Evolutionary conservation across 2,329 filamentous ascomycete species (phyloP), one percentile per base, ranked within the genome.

Genomic region (Zasmidium citrigriseum): DNA sequence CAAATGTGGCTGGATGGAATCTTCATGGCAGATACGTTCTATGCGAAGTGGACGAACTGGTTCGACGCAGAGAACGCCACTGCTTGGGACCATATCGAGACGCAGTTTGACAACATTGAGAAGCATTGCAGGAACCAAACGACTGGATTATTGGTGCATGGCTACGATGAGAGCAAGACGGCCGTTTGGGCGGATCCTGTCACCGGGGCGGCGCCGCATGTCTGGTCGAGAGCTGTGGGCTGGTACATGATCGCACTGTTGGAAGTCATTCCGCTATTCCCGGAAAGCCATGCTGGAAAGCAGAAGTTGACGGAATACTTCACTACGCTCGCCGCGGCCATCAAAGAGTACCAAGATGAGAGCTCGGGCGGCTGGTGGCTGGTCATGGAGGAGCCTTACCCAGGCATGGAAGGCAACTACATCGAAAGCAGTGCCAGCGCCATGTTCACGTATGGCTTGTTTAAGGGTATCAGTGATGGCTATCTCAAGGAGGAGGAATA

Each of bases 361-460:
- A 34, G 14, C 7, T 34, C 14, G 27, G 27, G 27, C 7, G 27
- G 27, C 27, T 34, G 27, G 27, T 34, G 14, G 7, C 27, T 7
- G 27, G 14, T 34, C 27, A 34, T 7, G 7, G 7, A 7, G 7
- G 27, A 34, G 7, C 27, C 27, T 7, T 7, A 7, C 27, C 27
- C 27, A 7, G 27, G 14, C 7, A 7, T 34, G 61, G 61, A 49
- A 47, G 61, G 61, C 18, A 87, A 87, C 67, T 87, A 85, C 66
- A 77, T 87, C 38, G 85, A 87, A 74, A 82, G 80, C 41, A 85
- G 81, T 52, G 82, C 78, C 11, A 81, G 79, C 9, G 82, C 81
- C 2, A 84, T 87, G 79, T 86, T 86, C 66, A 75, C 78, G 0
- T 84, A 82, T 54, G 78, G 80, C 0, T 69, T 83, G 60, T 68